These are phyloP conservation scores for Globisporangium solare DNA, from an alignment of 352 stramenopile species.

Conservation along the genomic window DNA sequence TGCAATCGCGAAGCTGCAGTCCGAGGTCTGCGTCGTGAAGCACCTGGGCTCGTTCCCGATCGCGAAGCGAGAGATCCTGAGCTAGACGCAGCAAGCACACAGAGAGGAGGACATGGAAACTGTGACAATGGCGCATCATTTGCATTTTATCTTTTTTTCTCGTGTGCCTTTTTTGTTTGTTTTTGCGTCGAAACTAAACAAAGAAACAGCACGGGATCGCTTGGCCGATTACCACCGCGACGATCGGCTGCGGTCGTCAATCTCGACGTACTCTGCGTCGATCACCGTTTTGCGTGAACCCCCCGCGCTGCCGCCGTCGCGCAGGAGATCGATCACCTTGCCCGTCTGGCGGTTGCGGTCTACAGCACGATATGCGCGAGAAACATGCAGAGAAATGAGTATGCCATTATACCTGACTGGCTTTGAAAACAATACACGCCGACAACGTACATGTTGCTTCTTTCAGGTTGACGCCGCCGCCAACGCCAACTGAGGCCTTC, in stretches of 20 bases:
- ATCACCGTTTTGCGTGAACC: slow-evolving; percentile 48
- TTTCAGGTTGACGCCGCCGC: slow-evolving; percentile 36
- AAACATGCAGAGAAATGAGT: background rate
- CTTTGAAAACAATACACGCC: background rate
- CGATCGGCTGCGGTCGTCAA: no score
- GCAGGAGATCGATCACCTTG: slow-evolving; percentile 64
- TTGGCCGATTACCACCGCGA: no score
- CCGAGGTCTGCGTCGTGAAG: slow-evolving; percentile 55
- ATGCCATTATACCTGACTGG: no score
- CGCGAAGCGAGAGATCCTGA: slow-evolving; percentile 41
- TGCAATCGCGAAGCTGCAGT: slow-evolving; percentile 51
- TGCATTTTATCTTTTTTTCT: no score
- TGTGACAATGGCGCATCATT: no score
- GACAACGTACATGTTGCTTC: slow-evolving; percentile 59
- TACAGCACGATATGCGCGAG: slow-evolving; percentile 14
- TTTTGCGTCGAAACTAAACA: no score
- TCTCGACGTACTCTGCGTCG: slow-evolving; percentile 70
- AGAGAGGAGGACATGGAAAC: no score
- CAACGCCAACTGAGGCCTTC: slow-evolving; percentile 43
- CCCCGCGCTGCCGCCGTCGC: slow-evolving; percentile 26
- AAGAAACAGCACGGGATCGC: no score
- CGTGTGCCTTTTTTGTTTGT: background rate
- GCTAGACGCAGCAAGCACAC: slow-evolving; percentile 15
- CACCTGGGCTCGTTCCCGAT: slow-evolving; percentile 80
- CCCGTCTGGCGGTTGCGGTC: slow-evolving; percentile 52